These are phyloP conservation scores for Globisporangium yorkense DNA, from an alignment of 352 stramenopile genomes.

Conservation along the genomic window DNA sequence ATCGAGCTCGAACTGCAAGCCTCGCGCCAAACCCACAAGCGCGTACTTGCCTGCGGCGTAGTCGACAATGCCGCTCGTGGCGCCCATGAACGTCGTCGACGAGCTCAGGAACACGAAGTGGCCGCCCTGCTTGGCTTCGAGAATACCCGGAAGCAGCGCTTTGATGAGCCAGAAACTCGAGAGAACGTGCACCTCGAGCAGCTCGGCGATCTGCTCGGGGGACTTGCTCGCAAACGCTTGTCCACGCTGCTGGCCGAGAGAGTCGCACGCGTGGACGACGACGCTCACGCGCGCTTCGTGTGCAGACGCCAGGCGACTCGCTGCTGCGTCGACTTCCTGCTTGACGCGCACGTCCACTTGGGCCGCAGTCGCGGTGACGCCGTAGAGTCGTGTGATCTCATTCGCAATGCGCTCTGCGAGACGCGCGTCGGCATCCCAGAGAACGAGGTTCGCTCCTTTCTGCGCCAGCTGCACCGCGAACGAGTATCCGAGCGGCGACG, in stretches of 20 bases:
- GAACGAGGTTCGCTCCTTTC: slow-evolving; percentile 12
- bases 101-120: slow-evolving; percentile 18
- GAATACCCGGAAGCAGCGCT: slow-evolving; percentile 6
- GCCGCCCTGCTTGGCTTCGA: slow-evolving; percentile 8
- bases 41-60: slow-evolving; percentile 15
- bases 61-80: slow-evolving; percentile 6
- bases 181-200: slow-evolving; percentile 7
- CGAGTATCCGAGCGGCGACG: slow-evolving; percentile 16
- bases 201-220: not conserved
- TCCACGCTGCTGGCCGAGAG: not conserved
- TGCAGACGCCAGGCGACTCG: not conserved
- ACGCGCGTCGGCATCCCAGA: slow-evolving; percentile 11
- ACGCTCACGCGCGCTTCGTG: slow-evolving; percentile 3
- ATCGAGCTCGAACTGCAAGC: slow-evolving; percentile 10
- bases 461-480: slow-evolving; percentile 13
- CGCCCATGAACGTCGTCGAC: slow-evolving; percentile 6
- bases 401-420: slow-evolving; percentile 10
- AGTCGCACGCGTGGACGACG: slow-evolving; percentile 11
- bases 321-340: slow-evolving; percentile 2
- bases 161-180: slow-evolving; percentile 14
- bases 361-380: slow-evolving; percentile 1
- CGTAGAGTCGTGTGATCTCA: slow-evolving; percentile 12
- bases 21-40: slow-evolving; percentile 8
- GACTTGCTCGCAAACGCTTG: slow-evolving; percentile 3
- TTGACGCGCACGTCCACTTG: slow-evolving; percentile 13